phyloP scores from a whole-genome alignment of 2,329 filamentous ascomycete species.

The Calonectria pteridis region DNA sequence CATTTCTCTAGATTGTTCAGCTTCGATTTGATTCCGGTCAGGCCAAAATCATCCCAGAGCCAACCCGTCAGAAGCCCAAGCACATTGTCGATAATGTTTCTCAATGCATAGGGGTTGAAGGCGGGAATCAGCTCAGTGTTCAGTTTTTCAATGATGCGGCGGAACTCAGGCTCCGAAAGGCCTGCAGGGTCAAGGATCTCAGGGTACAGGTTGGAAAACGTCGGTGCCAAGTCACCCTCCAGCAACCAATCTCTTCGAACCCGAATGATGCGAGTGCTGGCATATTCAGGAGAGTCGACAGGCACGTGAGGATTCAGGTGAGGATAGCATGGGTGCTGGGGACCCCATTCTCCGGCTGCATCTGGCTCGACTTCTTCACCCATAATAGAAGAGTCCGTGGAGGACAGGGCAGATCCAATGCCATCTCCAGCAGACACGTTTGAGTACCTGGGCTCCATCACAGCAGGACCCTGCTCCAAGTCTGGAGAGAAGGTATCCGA shows the following conservation, averaged over 20 bases:
- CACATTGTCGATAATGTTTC: conserved; percentile 84
- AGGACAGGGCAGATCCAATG: conserved; percentile 68
- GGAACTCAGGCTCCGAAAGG: conserved; percentile 87
- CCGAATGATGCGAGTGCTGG: conserved; percentile 88
- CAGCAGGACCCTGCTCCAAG: conserved; percentile 66
- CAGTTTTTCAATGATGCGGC: conserved; percentile 82
- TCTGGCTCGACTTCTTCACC: conserved; percentile 74
- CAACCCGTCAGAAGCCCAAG: conserved; percentile 89
- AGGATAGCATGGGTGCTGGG: conserved; percentile 92
- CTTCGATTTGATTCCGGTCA: conserved; percentile 80
- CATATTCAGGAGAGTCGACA: conserved; percentile 78
- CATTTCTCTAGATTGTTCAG: conserved; percentile 80
- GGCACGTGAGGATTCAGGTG: conserved; percentile 94
- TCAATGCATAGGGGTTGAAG: conserved; percentile 81
- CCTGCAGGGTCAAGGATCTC: conserved; percentile 91
- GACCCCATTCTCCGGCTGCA: conserved; percentile 88
- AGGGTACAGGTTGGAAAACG: conserved; percentile 95
- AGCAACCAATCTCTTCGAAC: conserved; percentile 93
- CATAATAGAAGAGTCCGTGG: conserved; percentile 71
- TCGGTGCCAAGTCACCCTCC: conserved; percentile 89
- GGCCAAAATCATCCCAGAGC: conserved; percentile 92
- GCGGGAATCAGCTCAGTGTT: conserved; percentile 82
- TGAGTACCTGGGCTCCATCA: conserved; percentile 59
- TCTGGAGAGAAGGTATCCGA: conserved; percentile 61
- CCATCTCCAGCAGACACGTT: conserved; percentile 63